Conservation (phyloP, 805 yeast genomes). For the Spathaspora arborariae region DNA sequence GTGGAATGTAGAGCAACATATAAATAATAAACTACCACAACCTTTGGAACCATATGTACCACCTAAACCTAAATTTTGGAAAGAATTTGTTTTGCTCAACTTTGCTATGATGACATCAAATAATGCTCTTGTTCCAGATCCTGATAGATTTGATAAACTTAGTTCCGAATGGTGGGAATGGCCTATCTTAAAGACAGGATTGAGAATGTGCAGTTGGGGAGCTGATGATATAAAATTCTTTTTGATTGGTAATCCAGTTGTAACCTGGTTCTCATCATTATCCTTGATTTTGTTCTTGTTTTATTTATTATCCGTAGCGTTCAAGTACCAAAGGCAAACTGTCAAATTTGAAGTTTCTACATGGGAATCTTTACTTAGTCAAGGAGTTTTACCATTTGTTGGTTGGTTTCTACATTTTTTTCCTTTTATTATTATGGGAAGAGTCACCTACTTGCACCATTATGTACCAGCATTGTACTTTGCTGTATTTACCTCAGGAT, state of each 20-base stretch:
- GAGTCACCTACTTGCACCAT: constrained; percentile 43
- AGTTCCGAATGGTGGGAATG: constrained; percentile 83
- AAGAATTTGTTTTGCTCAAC: constrained; percentile 70
- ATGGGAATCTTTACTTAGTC: constrained; percentile 26
- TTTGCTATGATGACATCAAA: constrained; percentile 88
- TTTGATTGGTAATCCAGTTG: constrained; percentile 72
- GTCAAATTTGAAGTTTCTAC: constrained; percentile 16
- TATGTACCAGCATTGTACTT: constrained; percentile 43
- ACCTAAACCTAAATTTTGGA: constrained; percentile 52
- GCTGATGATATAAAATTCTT: constrained; percentile 57
- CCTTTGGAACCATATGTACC: constrained; percentile 32
- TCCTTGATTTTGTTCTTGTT: constrained; percentile 19
- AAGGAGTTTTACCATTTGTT: constrained; percentile 32
- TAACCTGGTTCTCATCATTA: constrained; percentile 54
- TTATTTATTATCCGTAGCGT: constrained; percentile 15
- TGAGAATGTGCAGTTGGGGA: constrained; percentile 74
- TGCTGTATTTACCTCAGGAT: constrained; percentile 73
- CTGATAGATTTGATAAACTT: constrained; percentile 66
- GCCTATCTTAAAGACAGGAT: constrained; percentile 77
- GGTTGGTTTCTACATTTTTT: constrained; percentile 40
- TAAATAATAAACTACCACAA: constrained; percentile 41
- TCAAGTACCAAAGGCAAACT: constrained; percentile 33
- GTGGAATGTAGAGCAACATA: constrained; percentile 80
- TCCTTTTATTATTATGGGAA: constrained; percentile 40
- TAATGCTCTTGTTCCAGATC: constrained; percentile 76